phyloP scores from a whole-genome alignment of 768 basidiomycete species.

The Hemileccinum rubropunctum region DNA sequence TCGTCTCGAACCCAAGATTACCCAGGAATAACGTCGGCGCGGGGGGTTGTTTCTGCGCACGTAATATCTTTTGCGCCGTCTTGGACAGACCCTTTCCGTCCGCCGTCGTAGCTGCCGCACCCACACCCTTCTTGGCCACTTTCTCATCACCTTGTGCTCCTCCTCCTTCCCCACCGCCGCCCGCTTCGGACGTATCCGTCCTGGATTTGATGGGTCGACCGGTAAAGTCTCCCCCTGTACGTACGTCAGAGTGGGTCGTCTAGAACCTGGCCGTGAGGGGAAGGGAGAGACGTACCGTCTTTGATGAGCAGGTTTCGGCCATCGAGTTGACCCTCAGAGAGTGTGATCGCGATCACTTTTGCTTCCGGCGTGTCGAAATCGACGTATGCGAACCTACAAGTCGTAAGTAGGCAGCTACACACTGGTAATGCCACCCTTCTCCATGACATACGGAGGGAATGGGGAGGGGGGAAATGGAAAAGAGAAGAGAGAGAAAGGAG shows the following conservation, averaged over 20 bases:
- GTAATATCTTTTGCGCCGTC: slow-evolving; percentile 74
- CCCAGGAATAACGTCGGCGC: slow-evolving; percentile 89
- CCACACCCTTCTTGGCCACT: slow-evolving; percentile 14
- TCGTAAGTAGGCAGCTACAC: background rate
- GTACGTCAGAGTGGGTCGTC: too few relatives aligned
- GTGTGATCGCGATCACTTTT: slow-evolving; percentile 69
- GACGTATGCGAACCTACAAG: slow-evolving; percentile 87
- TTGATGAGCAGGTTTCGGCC: slow-evolving; percentile 92
- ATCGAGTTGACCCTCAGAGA: slow-evolving; percentile 79
- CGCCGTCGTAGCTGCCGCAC: slow-evolving; percentile 26
- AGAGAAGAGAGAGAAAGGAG: slow-evolving; percentile 1
- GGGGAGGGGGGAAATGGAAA: too few relatives aligned
- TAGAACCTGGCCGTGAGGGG: background rate
- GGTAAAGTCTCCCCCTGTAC: slow-evolving; percentile 66
- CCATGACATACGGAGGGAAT: background rate
- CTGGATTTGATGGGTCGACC: slow-evolving; percentile 57
- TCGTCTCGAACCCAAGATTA: slow-evolving; percentile 90
- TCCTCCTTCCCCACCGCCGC: slow-evolving; percentile 7
- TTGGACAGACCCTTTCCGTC: slow-evolving; percentile 45
- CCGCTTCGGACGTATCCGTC: slow-evolving; percentile 29
- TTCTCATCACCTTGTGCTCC: slow-evolving; percentile 18
- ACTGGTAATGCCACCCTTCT: slow-evolving; percentile 5
- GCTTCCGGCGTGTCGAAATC: slow-evolving; percentile 82
- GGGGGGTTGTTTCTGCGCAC: slow-evolving; percentile 76
- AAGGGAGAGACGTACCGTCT: slow-evolving; percentile 54